Evolutionary conservation across 2,329 filamentous ascomycete genomes (phyloP), one percentile per base, ranked within the genome.

Genomic region (Xylaria sp.): DNA sequence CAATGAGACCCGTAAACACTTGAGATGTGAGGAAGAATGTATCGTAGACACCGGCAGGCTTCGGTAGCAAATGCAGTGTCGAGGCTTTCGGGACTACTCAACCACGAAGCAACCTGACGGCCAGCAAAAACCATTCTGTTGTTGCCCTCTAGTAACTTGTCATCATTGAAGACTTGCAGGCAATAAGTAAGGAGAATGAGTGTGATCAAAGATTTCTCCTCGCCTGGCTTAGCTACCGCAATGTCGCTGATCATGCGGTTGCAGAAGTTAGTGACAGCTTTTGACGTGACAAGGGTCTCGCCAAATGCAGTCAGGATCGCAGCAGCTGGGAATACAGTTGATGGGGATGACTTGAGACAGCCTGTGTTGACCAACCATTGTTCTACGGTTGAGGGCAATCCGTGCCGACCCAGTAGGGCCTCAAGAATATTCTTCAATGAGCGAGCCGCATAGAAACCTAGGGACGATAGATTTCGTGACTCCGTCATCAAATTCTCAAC

Each of bases 1-100:
- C 94, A 99, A 70, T 96, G 90, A 0, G 89, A 84, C 0, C 93
- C 94, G 68, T 96, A 97, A 0, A 96, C 85, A 52, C 92, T 88
- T 60, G 85, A 83, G 67, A 97, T 87, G 47, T 82, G 83, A 1
- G 90, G 90, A 0, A 97, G 74, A 2, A 96, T 76, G 2, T 78
- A 75, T 1, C 83, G 76, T 56, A 91, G 69, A 61, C 78, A 79
- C 67, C 86, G 75, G 70, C 85, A 82, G 63, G 80, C 74, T 75
- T 84, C 75, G 35, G 80, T 70, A 61, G 76, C 71, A n/a, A 83
- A 63, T 57, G 74, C 72, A n/a, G 73, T 69, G 19, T 78, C 74
- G 1, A 83, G 61, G 1, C 75, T 73, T 13, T 79, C 75, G 0
- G 76, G 71, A 0, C 78, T 78, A 11, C 87, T 81, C 0, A 92